Evolutionary conservation across 1,284 basidiomycete genomes (phyloP).

Genomic region (Ustilago trichophora): DNA sequence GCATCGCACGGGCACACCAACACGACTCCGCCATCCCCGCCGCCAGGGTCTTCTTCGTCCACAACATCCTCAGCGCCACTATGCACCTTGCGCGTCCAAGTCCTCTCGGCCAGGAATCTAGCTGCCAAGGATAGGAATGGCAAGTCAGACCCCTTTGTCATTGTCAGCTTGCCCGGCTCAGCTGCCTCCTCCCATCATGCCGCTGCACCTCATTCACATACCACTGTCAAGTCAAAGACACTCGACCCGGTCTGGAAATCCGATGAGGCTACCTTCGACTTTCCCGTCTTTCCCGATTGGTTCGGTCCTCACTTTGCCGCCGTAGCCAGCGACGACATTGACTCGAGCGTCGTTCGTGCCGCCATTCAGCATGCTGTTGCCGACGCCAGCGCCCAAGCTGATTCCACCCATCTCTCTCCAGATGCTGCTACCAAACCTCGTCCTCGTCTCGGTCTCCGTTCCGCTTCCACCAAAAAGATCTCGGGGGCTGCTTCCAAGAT

Average conservation of each 20-base stretch:
- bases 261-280: constrained; percentile 53
- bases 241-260: constrained; percentile 77
- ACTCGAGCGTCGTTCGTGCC: constrained; percentile 27
- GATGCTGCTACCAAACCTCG: constrained; percentile 12
- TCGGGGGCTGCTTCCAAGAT: constrained; percentile 47
- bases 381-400: not conserved
- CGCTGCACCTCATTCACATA: constrained; percentile 73
- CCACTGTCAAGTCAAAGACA: constrained; percentile 80
- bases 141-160: constrained; percentile 62
- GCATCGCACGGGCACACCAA: not conserved
- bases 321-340: constrained; percentile 27
- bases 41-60: not conserved
- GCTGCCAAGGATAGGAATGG: constrained; percentile 70
- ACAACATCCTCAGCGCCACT: constrained; percentile 14
- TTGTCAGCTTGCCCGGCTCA: constrained; percentile 57
- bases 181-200: constrained; percentile 17
- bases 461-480: constrained; percentile 38
- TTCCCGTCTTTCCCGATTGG: constrained; percentile 52
- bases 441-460: constrained; percentile 25
- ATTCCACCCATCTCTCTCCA: not conserved
- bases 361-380: constrained; percentile 22
- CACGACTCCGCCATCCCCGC: constrained; percentile 14
- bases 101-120: constrained; percentile 68
- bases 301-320: constrained; percentile 70
- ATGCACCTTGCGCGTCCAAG: constrained; percentile 54